These are phyloP conservation scores for Saccharomycopsis javanensis DNA, from an alignment of 805 yeast species.

Conservation along the genomic window DNA sequence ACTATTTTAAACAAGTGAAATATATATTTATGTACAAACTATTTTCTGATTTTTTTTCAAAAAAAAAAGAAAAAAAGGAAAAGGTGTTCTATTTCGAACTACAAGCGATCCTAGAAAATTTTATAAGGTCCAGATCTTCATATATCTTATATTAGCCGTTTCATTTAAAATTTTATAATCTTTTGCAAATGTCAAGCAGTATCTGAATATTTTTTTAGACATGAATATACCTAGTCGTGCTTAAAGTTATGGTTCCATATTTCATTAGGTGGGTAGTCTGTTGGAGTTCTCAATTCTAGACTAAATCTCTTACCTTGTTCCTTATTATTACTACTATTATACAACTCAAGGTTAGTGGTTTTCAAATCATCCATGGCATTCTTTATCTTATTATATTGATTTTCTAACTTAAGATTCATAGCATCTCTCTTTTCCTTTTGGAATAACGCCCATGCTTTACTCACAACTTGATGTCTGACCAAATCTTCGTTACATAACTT, in stretches of 20 bases:
- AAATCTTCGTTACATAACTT: slow-evolving; percentile 72
- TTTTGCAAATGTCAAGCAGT: too few relatives aligned
- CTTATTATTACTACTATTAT: slow-evolving; percentile 47
- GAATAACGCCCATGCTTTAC: slow-evolving; percentile 68
- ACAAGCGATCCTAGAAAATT: background rate
- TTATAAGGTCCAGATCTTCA: too few relatives aligned
- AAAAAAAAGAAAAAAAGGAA: background rate
- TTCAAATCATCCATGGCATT: slow-evolving; percentile 68
- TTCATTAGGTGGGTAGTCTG: slow-evolving; percentile 76
- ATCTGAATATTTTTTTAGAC: too few relatives aligned
- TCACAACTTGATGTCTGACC: slow-evolving; percentile 73
- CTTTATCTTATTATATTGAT: slow-evolving; percentile 57
- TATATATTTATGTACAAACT: background rate
- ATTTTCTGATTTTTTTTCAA: background rate
- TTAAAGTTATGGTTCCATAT: slow-evolving; percentile 63
- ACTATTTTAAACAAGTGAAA: too few relatives aligned
- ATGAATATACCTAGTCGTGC: slow-evolving; percentile 31
- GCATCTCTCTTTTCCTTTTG: slow-evolving; percentile 42
- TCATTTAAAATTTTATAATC: too few relatives aligned
- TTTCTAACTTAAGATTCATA: slow-evolving; percentile 34
- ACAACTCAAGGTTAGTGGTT: slow-evolving; percentile 42
- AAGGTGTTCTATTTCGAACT: background rate
- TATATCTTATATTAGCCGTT: too few relatives aligned
- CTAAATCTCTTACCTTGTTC: slow-evolving; percentile 62
- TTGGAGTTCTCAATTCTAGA: slow-evolving; percentile 76